These are phyloP conservation scores for Cercospora zeina DNA, from an alignment of 2,329 filamentous ascomycete genomes.

Conservation along the genomic window DNA sequence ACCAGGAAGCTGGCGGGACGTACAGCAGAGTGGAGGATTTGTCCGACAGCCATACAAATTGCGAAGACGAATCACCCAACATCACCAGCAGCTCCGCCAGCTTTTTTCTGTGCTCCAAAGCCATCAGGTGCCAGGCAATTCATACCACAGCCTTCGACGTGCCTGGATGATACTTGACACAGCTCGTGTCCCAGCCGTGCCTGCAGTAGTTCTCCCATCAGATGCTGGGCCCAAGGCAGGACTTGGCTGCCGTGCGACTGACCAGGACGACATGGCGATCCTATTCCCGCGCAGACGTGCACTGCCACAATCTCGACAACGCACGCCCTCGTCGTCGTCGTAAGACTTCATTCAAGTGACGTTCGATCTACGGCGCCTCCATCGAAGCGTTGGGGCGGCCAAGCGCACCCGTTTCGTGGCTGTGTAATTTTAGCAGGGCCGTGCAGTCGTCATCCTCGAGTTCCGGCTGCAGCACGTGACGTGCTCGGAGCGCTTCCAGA, in stretches of 20 bases:
- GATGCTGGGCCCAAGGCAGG: background rate
- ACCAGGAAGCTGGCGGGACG: slow-evolving; percentile 15
- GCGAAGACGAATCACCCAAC: too few species aligned
- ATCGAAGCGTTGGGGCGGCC: slow-evolving; percentile 19
- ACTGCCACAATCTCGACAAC: background rate
- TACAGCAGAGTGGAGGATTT: background rate
- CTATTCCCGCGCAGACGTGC: background rate
- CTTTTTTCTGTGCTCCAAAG: background rate
- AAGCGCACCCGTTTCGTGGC: slow-evolving; percentile 5
- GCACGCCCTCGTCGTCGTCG: background rate
- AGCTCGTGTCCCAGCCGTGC: slow-evolving; percentile 1
- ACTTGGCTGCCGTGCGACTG: background rate
- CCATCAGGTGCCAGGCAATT: background rate
- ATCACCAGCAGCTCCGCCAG: background rate
- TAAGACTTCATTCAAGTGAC: background rate
- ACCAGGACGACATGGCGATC: background rate
- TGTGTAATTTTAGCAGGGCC: slow-evolving; percentile 15
- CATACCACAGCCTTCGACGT: background rate
- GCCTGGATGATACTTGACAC: background rate
- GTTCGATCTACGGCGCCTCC: background rate
- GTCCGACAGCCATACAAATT: background rate
- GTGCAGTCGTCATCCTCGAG: slow-evolving; percentile 15
- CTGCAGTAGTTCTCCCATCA: slow-evolving; percentile 17
- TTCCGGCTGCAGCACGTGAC: slow-evolving; percentile 8
- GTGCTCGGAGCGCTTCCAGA: slow-evolving; percentile 4